Evolutionary conservation across 2,329 filamentous ascomycete genomes (phyloP).

Genomic region (Hymenoscyphus albidus): DNA sequence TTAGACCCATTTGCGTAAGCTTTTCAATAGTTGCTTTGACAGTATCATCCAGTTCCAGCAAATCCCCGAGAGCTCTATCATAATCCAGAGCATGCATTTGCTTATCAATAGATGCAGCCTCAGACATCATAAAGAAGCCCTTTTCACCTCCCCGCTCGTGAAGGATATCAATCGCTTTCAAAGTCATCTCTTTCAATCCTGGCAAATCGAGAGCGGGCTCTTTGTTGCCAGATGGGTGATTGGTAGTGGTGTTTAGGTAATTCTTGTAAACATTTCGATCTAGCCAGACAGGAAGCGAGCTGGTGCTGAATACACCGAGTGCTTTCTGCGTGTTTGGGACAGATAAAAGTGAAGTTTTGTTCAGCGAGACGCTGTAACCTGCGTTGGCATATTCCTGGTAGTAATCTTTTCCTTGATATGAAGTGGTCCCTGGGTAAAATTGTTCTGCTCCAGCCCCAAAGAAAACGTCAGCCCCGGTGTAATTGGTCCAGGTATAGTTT

Average conservation of each 20-base stretch:
- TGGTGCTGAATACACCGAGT: conserved; percentile 73
- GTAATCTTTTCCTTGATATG: conserved; percentile 71
- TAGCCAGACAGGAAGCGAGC: conserved; percentile 78
- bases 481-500: conserved; percentile 79
- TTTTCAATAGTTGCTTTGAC: conserved; percentile 70
- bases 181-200: conserved; percentile 83
- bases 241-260: conserved; percentile 62
- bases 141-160: conserved; percentile 60
- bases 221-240: conserved; percentile 64
- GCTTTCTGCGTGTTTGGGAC: conserved; percentile 57
- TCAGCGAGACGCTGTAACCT: conserved; percentile 67
- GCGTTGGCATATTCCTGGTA: conserved; percentile 70
- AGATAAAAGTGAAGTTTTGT: conserved; percentile 66
- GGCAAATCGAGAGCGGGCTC: conserved; percentile 69
- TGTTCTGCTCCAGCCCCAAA: conserved; percentile 82
- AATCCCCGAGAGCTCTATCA: conserved; percentile 77
- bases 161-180: conserved; percentile 82
- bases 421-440: conserved; percentile 62
- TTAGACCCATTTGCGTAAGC: conserved; percentile 59
- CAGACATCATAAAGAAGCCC: conserved; percentile 85
- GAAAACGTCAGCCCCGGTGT: conserved; percentile 72
- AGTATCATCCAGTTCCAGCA: conserved; percentile 82
- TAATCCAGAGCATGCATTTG: conserved; percentile 86
- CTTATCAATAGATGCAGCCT: conserved; percentile 83
- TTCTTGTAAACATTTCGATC: conserved; percentile 76